These are phyloP conservation scores for Solanum pinnatisectum DNA, from an alignment of 257 asterid species.

Conservation along the genomic window DNA sequence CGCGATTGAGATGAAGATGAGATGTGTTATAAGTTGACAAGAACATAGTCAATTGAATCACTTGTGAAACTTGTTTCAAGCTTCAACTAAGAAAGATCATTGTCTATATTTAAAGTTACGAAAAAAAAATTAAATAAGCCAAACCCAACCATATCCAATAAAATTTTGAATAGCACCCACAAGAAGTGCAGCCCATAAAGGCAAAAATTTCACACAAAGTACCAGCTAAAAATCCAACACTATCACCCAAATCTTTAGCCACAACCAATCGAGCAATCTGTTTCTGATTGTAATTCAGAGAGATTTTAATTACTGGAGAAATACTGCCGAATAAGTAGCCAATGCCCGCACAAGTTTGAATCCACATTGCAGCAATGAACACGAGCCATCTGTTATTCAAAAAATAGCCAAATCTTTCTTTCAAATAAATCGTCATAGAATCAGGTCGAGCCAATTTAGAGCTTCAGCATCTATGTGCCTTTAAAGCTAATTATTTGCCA, in stretches of 20 bases:
- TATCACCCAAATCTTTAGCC: slow-evolving; percentile 48
- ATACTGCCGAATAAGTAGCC: slow-evolving; percentile 43
- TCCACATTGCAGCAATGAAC: slow-evolving; percentile 17
- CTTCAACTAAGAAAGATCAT: no score
- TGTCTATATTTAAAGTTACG: no score
- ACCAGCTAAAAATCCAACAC: slow-evolving; percentile 46
- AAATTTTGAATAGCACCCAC: slow-evolving; percentile 36
- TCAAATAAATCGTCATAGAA: no score
- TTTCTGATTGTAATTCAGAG: slow-evolving; percentile 32
- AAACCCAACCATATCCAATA: slow-evolving; percentile 45
- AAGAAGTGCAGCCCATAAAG: slow-evolving; percentile 43
- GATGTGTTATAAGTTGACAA: no score
- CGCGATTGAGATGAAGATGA: no score
- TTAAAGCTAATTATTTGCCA: no score
- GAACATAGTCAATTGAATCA: not conserved
- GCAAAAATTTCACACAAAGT: slow-evolving; percentile 34
- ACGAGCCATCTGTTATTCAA: no score
- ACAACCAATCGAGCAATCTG: slow-evolving; percentile 37
- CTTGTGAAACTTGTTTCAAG: no score
- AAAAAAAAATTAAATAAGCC: slow-evolving; percentile 23
- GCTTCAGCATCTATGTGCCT: no score
- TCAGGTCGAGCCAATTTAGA: no score
- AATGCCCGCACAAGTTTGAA: slow-evolving; percentile 44
- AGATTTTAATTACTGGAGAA: slow-evolving; percentile 29
- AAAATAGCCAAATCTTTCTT: no score